phyloP scores from a whole-genome alignment of 139 green algal genomes.

The Chlamydomonas sp. region DNA sequence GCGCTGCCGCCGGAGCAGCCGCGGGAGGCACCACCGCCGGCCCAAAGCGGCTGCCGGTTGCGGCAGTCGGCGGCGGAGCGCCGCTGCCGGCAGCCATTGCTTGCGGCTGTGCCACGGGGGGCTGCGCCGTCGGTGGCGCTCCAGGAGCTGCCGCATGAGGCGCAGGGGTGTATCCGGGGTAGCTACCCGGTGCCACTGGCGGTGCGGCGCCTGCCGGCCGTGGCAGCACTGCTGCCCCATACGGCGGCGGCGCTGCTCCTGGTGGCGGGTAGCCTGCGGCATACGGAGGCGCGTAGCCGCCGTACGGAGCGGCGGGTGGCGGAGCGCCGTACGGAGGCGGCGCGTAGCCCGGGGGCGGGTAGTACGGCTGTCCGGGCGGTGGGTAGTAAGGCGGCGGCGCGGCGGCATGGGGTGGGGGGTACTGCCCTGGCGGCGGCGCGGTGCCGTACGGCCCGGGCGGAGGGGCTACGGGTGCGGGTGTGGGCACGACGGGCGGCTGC shows the following conservation, averaged over 20 bases:
- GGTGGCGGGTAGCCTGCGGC: background rate
- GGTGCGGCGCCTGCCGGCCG: no score
- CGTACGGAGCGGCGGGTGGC: background rate
- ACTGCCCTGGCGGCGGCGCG: background rate
- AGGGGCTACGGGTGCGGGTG: background rate
- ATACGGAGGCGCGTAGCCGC: no score
- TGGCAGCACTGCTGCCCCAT: background rate
- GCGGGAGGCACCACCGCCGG: background rate
- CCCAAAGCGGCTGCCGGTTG: background rate
- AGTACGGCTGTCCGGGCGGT: slow-evolving; percentile 14
- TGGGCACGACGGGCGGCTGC: background rate
- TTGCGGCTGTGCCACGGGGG: background rate
- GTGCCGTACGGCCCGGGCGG: slow-evolving; percentile 1
- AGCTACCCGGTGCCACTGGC: background rate
- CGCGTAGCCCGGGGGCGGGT: background rate
- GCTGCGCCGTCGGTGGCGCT: background rate
- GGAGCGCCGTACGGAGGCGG: background rate
- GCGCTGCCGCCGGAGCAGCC: background rate
- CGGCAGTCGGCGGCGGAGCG: background rate
- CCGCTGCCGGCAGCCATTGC: background rate
- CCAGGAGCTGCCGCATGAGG: background rate
- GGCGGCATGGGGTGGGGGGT: background rate
- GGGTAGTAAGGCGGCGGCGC: slow-evolving; percentile 1
- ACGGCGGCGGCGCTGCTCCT: background rate
- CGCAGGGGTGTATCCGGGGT: no score